Evolutionary conservation across 1,284 basidiomycete species (phyloP), one percentile per base, ranked within the genome.

Genomic region (Amylostereum areolatum): DNA sequence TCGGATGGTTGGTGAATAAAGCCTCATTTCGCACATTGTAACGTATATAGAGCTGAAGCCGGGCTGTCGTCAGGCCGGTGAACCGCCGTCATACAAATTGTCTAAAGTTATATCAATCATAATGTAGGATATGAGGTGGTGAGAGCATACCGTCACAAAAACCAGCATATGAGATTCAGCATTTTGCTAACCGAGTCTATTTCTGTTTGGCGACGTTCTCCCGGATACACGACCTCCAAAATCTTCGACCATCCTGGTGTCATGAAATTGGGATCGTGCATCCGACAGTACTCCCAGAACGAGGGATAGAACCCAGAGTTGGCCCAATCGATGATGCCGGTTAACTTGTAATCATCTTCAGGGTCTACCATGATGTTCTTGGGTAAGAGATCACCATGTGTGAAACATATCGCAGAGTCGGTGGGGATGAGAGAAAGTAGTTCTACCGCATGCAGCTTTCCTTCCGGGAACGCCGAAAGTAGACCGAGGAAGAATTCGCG

Each of bases 251-350:
- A 64, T 12, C 50, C 54, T 39, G 54, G 55, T 9, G 57, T 57
- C 54, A 52, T 49, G 35, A 49, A 55, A 34, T 46, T 9, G 3
- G 51, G 56, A 50, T 57, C 48, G 53, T 63, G 59, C 59, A 63
- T 65, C 29, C 54, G 47, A 40, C 55, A 57, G 47, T 62, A 64
- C 48, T 65, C 64, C 62, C 62, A 66, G 49, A 53, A 64, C 27
- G 52, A 58, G 10, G 62, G 62, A 62, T 61, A 62, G 60, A 59
- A 57, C 54, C 67, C 62, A 41, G 60, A 59, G 39, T 52, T 59
- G 18, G 43, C 58, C 63, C 64, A 66, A 47, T 65, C 63, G 35
- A 66, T 52, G 46, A 65, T 55, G 34, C 40, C 62, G 12, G 62
- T 64, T 34, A 66, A 54, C n/a, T 30, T 57, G 3, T 52, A 57